phyloP scores from a whole-genome alignment of 2,329 filamentous ascomycete species.

The Neocatenulostroma microsporum region DNA sequence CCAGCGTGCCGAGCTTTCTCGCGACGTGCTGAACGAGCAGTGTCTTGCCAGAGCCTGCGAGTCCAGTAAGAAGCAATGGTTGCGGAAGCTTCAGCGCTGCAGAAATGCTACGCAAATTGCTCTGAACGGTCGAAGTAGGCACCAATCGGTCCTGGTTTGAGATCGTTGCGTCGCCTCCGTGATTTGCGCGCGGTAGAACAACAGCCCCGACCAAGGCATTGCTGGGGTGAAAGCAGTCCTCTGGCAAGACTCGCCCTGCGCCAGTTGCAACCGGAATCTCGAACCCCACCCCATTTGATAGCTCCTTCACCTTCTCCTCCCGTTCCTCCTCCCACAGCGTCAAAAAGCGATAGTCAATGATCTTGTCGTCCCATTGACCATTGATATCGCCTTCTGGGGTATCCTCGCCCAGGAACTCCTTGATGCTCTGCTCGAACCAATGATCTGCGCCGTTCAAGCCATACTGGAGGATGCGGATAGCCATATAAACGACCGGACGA shows the following conservation, averaged over 20 bases:
- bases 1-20: conserved; percentile 66
- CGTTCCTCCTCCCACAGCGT: conserved; percentile 56
- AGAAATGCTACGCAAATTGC: conserved; percentile 65
- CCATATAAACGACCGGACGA: conserved; percentile 64
- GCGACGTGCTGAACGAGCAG: conserved; percentile 76
- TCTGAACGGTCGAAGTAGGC: conserved; percentile 62
- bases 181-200: conserved; percentile 54
- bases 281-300: conserved; percentile 1
- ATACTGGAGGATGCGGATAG: conserved; percentile 71
- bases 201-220: conserved; percentile 59
- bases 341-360: conserved; percentile 71
- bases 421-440: conserved; percentile 64
- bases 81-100: conserved; percentile 56
- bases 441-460: conserved; percentile 72
- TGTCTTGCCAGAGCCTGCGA: conserved; percentile 86
- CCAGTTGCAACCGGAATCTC: neutral
- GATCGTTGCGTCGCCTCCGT: too few relatives aligned
- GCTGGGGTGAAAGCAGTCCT: conserved; percentile 18
- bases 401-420: conserved; percentile 52
- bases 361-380: conserved; percentile 66
- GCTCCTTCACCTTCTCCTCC: conserved; percentile 30
- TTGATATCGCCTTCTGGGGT: conserved; percentile 48
- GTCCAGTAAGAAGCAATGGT: conserved; percentile 73
- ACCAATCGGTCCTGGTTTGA: conserved; percentile 45
- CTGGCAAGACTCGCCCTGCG: conserved; percentile 11